Evolutionary conservation across 129 eudicot species (phyloP).

Genomic region (Centella asiatica): DNA sequence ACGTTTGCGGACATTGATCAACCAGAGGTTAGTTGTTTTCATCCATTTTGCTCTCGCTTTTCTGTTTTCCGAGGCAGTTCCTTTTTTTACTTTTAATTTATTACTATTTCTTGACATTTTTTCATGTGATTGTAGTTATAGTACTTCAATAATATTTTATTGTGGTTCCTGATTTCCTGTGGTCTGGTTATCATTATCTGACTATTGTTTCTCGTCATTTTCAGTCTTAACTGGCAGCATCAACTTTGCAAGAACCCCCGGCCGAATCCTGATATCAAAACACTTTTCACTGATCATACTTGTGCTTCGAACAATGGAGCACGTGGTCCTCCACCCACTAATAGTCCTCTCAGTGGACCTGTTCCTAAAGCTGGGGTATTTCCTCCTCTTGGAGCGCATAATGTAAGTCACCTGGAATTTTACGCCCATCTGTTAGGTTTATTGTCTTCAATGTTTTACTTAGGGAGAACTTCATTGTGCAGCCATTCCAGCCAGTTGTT

Average conservation of each 20-base stretch:
- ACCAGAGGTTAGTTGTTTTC: constrained; percentile 52
- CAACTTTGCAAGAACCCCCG: constrained; percentile 94
- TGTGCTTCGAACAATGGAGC: constrained; percentile 69
- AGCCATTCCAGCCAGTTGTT: constrained; percentile 85
- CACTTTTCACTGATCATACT: constrained; percentile 70
- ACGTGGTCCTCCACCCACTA: constrained; percentile 59
- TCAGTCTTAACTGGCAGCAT: constrained; percentile 93
- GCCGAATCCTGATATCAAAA: constrained; percentile 82
- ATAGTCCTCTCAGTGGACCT: constrained; percentile 54
- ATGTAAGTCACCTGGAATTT: constrained; percentile 43
- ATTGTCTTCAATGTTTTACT: constrained; percentile 1
- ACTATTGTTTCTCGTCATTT: constrained; percentile 11
- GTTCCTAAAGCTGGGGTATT: constrained; percentile 73
- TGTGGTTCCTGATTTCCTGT: neutral
- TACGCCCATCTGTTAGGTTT: neutral
- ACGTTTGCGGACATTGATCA: constrained; percentile 67
- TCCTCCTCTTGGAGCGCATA: constrained; percentile 74
- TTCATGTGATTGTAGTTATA: neutral
- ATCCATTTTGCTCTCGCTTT: neutral
- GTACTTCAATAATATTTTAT: neutral
- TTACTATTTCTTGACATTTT: neutral
- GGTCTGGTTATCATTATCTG: neutral
- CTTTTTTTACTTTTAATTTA: neutral
- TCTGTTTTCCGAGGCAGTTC: neutral
- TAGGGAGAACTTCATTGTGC: constrained; percentile 1